A percentile compares a stretch with the other conserved stretches of the same genome.
These are phyloP conservation scores for Xylaria sp. DNA, from an alignment of 2,329 filamentous ascomycete genomes.

Conservation along the genomic window DNA sequence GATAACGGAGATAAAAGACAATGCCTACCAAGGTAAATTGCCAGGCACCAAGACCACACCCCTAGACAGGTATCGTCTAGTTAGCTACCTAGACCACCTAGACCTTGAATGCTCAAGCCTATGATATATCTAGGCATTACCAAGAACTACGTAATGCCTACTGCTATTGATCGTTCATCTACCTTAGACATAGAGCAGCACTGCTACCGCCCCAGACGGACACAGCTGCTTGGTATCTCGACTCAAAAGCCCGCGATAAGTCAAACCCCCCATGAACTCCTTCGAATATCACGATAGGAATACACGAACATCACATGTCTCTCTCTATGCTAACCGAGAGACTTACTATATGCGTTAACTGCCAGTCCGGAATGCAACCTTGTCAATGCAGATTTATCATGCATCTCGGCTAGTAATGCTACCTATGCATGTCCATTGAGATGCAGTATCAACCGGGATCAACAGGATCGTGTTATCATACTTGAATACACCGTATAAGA, in stretches of 20 bases:
- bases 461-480: background rate
- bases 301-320: background rate
- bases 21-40: slow-evolving; percentile 8
- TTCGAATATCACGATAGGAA: background rate
- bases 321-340: background rate
- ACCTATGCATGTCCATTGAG: slow-evolving; percentile 1
- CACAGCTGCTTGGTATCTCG: background rate
- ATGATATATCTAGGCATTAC: too few relatives aligned
- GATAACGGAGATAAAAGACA: slow-evolving; percentile 48
- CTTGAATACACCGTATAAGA: background rate
- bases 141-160: background rate
- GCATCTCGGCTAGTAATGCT: slow-evolving; percentile 10
- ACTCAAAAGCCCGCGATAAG: too few relatives aligned
- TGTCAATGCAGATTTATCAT: slow-evolving; percentile 8
- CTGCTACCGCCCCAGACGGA: background rate
- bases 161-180: background rate
- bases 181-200: background rate
- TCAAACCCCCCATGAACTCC: too few relatives aligned
- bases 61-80: background rate
- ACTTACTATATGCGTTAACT: slow-evolving; percentile 2
- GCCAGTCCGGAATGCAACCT: background rate
- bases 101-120: too few relatives aligned
- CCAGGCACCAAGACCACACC: background rate
- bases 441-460: background rate
- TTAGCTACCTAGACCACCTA: background rate